Base-by-base conservation (phyloP, 495 filamentous ascomycete species). In the Lophium mytilinum region DNA sequence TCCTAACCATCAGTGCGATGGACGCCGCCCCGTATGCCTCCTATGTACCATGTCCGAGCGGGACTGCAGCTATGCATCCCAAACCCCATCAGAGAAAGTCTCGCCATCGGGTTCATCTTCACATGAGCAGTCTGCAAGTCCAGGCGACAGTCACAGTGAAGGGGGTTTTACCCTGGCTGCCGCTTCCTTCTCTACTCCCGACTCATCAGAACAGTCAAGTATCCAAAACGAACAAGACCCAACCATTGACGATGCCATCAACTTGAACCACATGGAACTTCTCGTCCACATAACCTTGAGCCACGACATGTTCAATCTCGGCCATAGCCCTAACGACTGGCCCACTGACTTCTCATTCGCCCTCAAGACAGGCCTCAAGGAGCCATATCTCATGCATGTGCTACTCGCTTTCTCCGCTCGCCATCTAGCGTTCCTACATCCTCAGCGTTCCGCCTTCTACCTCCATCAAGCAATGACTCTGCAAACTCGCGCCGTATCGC, bases 201-300 rank as follows among this genome's bases (percentile, higher is more conserved):
- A 30, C 24, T 30, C 6, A 6, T 30, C 6, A 2, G 24, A 30
- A 30, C 24, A 6, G 24, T 30, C 6, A n/a, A n/a, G n/a, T n/a
- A n/a, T n/a, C n/a, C n/a, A n/a, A n/a, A n/a, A n/a, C n/a, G n/a
- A n/a, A n/a, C n/a, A 30, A 6, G 24, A 30, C 33, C 37, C 15
- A 21, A 5, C 1, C 12, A 1, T 34, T 9, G 59, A 55, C 14
- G 61, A 63, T 8, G 52, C 61, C 11, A 55, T 72, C 49, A 74
- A 74, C 55, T 18, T 71, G 18, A 55, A 50, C 34, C 71, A 74
- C 55, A 71, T 74, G 69, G 69, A 71, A 37, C 53, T 74, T 17
- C 56, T 74, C 15, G 56, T 74, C 45, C 65, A 68, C 50, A 62
- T 68, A 54, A 61, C 56, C 17, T 43, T 66, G 41, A 51, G 60